Evolutionary conservation across 2,329 filamentous ascomycete species (phyloP).

Genomic region (Tolypocladium tundrense): DNA sequence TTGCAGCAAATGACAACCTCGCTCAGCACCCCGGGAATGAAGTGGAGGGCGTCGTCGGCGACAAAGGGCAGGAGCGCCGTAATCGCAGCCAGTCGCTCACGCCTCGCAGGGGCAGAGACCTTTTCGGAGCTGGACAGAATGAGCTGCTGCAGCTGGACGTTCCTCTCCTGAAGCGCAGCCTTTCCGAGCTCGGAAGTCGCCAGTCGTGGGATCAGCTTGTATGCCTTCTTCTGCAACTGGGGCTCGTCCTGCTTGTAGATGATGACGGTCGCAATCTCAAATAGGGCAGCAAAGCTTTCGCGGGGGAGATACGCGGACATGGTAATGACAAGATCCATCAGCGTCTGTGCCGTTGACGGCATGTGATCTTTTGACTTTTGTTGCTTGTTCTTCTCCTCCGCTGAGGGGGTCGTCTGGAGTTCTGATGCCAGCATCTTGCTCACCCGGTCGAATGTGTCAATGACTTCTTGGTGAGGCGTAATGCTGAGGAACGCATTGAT

Average conservation of each 20-base stretch:
- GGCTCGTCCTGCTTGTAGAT: constrained; percentile 75
- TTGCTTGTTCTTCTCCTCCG: constrained; percentile 53
- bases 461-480: constrained; percentile 65
- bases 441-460: constrained; percentile 81
- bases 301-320: constrained; percentile 89
- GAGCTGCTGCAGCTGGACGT: constrained; percentile 69
- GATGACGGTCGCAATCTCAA: constrained; percentile 75
- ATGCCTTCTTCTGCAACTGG: constrained; percentile 96
- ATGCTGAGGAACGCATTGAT: constrained; percentile 94
- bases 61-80: constrained; percentile 70
- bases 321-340: constrained; percentile 95
- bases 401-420: constrained; percentile 42
- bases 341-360: constrained; percentile 85
- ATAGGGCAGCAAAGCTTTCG: constrained; percentile 74
- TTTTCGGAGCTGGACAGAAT: constrained; percentile 72
- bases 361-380: constrained; percentile 57
- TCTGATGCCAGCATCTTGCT: constrained; percentile 71
- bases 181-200: constrained; percentile 70
- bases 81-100: constrained; percentile 78
- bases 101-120: constrained; percentile 73
- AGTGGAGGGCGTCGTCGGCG: constrained; percentile 70
- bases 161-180: constrained; percentile 66
- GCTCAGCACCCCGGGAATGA: constrained; percentile 82
- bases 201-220: constrained; percentile 90
- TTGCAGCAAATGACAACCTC: constrained; percentile 96